Evolutionary conservation across 192 early-diverging fungal species (phyloP), one percentile per base, ranked within the genome.

Genomic region (Umbelopsis sp.): DNA sequence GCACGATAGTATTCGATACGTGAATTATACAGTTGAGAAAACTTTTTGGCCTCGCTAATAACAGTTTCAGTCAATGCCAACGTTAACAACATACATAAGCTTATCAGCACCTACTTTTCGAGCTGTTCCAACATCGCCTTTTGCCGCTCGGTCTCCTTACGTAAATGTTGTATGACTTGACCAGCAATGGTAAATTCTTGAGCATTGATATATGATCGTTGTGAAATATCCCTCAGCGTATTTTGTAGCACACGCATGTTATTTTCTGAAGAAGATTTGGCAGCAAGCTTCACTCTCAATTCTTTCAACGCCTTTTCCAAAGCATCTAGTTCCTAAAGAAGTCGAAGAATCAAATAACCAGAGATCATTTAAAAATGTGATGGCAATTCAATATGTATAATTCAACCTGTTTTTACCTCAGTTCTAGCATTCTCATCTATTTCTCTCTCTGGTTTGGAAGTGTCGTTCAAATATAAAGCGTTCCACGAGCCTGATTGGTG

Each of bases 1-100:
- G 68, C 55, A 12, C 74, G 66, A 44, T 78, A 83, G 45, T 83
- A 83, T 9, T 72, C 82, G 9, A 81, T 81, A 8, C 82, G 80
- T 18, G 66, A 9, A 48, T 74, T 74, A 6, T 48, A 27, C 8
- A 81, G 64, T 8, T 41, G 16, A 27, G 51, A 66, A 5, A 78
- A 58, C 23, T 61, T 55, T 9, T 46, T 30, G 5, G 52, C 27
- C 37, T 80, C 79, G 13, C 79, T 80, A 52, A 49, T 10, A 37
- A 27, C 25, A 18, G 37, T 25, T 49, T 47, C 33, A 44, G 53
- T 30, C 18, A 50, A 55, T 46, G 20, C 4, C 1, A 41, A 41
- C 37, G 5, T 41, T 6, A 41, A 41, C 10, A 41, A 41, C 37
- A 4, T 41, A 41, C 5, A 41, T 6, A 41, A 9, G 10, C 10